Base-by-base conservation (phyloP, 768 basidiomycete genomes). In the Boletus reticuloceps region DNA sequence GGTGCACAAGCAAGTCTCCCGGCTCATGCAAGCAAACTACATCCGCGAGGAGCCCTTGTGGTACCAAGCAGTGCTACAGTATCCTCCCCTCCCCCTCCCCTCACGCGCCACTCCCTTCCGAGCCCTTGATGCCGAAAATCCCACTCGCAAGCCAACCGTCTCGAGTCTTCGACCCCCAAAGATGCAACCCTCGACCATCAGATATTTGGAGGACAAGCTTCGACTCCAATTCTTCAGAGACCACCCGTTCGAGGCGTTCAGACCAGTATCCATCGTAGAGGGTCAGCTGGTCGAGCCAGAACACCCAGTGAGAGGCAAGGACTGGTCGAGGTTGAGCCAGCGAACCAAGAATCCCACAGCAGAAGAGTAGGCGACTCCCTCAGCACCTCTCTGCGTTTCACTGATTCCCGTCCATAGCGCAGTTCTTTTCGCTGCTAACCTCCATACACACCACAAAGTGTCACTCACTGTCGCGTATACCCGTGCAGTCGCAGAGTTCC, bases 191-290 rank as follows among this genome's bases (percentile, higher is more conserved):
- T 56, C 81, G 45, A 79, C 81, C 12, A 80, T 98, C 48, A 76
- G 77, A 51, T 97, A 94, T 68, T 55, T 89, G 39, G 93, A 96
- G 67, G 97, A 99, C 70, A 78, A 82, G 58, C 76, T 98, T 54
- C 85, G 97, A 36, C 79, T 84, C 51, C 91, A 91, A 69, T 98
- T 99, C 79, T 98, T 95, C 77, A 77, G 79, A 40, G 97, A 99
- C 75, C 95, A 97, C 69, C 94, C 97, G 8, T 97, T 97, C 66
- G 95, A 99, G 74, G 88, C 93, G 2, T 90, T 95, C 72, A 79
- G 95, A 41, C 85, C 93, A 2, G 77, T 78, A 10, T 85, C 82
- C 12, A 69, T 99, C 49, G 82, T 91, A 0, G 97, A 99, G 73
- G 79, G 78, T 16, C 83, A 76, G 19, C 69, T 68, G 17, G 76